These are phyloP conservation scores for Solanum paucissectum DNA, from an alignment of 257 asterid genomes.

Conservation along the genomic window DNA sequence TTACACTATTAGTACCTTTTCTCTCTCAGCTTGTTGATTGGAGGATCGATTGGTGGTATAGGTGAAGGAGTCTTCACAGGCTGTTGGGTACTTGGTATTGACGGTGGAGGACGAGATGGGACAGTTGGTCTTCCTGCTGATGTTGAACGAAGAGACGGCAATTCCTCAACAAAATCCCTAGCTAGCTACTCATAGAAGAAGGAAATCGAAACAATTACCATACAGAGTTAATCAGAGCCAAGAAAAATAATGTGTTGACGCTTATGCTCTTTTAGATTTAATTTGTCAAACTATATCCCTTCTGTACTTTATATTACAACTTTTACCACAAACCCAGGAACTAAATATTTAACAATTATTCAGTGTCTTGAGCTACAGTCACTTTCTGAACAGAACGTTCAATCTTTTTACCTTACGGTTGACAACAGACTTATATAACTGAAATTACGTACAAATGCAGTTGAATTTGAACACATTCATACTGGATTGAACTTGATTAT, in stretches of 20 bases:
- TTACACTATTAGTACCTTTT: constrained; percentile 44
- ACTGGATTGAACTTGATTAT: not conserved
- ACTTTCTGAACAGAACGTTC: not conserved
- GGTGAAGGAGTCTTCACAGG: constrained; percentile 44
- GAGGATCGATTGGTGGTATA: constrained; percentile 68
- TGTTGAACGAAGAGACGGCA: constrained; percentile 51
- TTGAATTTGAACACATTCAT: not conserved
- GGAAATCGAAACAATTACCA: constrained; percentile 3
- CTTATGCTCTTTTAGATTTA: not conserved
- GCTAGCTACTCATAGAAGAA: constrained; percentile 35
- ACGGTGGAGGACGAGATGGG: constrained; percentile 42
- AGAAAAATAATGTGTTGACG: not conserved
- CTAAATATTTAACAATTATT: not conserved
- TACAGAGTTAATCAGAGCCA: not conserved
- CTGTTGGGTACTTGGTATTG: constrained; percentile 49
- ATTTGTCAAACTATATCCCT: not conserved
- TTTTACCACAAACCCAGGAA: not conserved
- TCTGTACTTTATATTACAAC: not conserved
- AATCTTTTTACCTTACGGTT: not conserved
- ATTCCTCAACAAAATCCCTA: constrained; percentile 43
- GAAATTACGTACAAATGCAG: not conserved
- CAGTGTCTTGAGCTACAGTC: not conserved
- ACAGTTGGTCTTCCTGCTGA: constrained; percentile 74
- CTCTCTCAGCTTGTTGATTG: constrained; percentile 57
- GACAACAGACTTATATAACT: not conserved